A percentile compares a stretch with the other conserved stretches of the same genome.
Evolutionary conservation across 208 protist genomes (phyloP).

Genomic region (Leishmania mexicana): DNA sequence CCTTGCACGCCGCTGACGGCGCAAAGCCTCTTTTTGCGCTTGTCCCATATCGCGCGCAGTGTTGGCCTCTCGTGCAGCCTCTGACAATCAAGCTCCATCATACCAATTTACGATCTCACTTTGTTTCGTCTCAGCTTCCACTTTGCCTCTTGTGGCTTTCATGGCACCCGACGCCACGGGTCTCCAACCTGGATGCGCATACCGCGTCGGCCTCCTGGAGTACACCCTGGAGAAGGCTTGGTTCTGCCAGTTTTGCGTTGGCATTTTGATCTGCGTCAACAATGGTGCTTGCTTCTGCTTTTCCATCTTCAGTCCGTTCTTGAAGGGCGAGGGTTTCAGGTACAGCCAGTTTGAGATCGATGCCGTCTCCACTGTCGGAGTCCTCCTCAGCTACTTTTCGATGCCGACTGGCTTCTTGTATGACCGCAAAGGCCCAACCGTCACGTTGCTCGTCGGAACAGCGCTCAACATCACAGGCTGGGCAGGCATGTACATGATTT

Average conservation of each 20-base stretch:
- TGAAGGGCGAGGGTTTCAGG: constrained; percentile 54
- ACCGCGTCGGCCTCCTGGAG: constrained; percentile 1
- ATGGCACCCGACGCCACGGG: neutral
- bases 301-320: constrained; percentile 72
- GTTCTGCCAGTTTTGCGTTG: constrained; percentile 83
- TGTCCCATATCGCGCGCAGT: neutral
- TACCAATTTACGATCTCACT: neutral
- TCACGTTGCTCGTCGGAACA: constrained; percentile 59
- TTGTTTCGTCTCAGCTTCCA: neutral
- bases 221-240: constrained; percentile 59
- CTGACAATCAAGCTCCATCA: neutral
- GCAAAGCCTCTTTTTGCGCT: neutral
- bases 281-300: constrained; percentile 87
- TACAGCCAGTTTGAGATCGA: constrained; percentile 72
- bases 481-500: constrained; percentile 74
- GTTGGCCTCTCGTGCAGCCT: neutral
- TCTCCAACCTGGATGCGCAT: neutral
- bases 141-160: no score
- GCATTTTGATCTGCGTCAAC: constrained; percentile 77
- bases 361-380: constrained; percentile 68
- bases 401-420: constrained; percentile 80
- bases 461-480: constrained; percentile 69
- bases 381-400: constrained; percentile 84
- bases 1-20: no score
- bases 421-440: constrained; percentile 56